A percentile compares a stretch with the other conserved stretches of the same genome.
phyloP scores from a whole-genome alignment of 371 early-diverging fungal species.

The Mucor circinelloides region DNA sequence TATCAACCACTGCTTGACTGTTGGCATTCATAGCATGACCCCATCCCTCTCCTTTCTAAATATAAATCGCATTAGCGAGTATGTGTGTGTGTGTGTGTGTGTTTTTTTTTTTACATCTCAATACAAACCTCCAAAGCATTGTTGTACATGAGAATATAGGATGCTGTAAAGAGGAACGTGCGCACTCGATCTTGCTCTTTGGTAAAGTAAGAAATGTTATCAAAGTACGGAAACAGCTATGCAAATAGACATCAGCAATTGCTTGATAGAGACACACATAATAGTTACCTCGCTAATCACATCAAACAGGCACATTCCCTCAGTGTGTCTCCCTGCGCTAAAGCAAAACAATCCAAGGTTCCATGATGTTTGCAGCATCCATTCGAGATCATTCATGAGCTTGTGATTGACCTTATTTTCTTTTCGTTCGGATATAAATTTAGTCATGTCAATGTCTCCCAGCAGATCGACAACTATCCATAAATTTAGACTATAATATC shows the following conservation, averaged over 20 bases:
- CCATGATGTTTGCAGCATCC: conserved; percentile 17
- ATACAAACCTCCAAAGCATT: neutral
- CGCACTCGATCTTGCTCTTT: neutral
- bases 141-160: neutral
- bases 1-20: neutral
- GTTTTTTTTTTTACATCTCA: too few species aligned
- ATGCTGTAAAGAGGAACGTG: neutral
- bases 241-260: neutral
- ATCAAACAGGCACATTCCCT: conserved; percentile 8
- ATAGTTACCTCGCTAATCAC: conserved; percentile 9
- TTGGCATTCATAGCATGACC: neutral
- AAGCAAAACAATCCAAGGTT: conserved; percentile 21
- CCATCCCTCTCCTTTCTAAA: neutral
- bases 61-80: neutral
- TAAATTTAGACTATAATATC: neutral
- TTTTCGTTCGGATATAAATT: neutral
- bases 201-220: neutral
- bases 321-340: conserved; percentile 6
- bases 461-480: neutral
- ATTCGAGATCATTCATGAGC: conserved; percentile 3
- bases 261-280: neutral
- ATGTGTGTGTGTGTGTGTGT: too few species aligned
- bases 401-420: neutral
- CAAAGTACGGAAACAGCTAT: neutral
- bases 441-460: neutral